A percentile compares a stretch with the other conserved stretches of the same genome.
phyloP scores from a whole-genome alignment of 805 yeast genomes.

The Kluyveromyces nonfermentans region DNA sequence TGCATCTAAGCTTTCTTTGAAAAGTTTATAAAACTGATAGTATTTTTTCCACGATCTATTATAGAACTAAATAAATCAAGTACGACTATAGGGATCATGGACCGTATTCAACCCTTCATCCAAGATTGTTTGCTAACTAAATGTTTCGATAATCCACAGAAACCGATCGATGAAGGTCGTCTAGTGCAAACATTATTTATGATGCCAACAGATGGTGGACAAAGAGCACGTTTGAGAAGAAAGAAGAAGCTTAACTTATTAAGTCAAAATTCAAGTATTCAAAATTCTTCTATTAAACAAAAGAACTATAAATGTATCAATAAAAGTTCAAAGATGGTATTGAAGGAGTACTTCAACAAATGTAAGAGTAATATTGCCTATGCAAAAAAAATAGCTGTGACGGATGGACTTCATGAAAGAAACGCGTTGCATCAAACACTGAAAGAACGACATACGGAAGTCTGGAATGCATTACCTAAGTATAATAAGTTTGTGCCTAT shows the following conservation, averaged over 20 bases:
- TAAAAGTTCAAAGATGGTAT: slow-evolving; percentile 25
- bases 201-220: slow-evolving; percentile 30
- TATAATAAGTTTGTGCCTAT: slow-evolving; percentile 46
- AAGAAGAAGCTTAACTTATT: slow-evolving; percentile 10
- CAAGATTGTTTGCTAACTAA: slow-evolving; percentile 22
- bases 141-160: slow-evolving; percentile 22
- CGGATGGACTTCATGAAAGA: slow-evolving; percentile 10
- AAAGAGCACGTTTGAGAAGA: slow-evolving; percentile 15
- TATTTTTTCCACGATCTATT: too few species aligned
- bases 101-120: slow-evolving; percentile 23
- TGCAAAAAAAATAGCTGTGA: slow-evolving; percentile 23
- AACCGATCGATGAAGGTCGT: slow-evolving; percentile 26
- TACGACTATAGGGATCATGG: too few species aligned
- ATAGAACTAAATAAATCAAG: too few species aligned
- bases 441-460: slow-evolving; percentile 10
- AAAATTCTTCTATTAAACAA: slow-evolving; percentile 12
- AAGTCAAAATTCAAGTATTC: slow-evolving; percentile 8
- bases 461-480: slow-evolving; percentile 23
- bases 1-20: too few species aligned
- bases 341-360: slow-evolving; percentile 20
- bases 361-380: slow-evolving; percentile 16
- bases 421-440: slow-evolving; percentile 18
- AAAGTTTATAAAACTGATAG: too few species aligned
- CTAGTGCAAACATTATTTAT: slow-evolving; percentile 24
- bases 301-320: slow-evolving; percentile 19